Base-by-base conservation (phyloP, 345 rosid species). In the Aquilaria yunnanensis region DNA sequence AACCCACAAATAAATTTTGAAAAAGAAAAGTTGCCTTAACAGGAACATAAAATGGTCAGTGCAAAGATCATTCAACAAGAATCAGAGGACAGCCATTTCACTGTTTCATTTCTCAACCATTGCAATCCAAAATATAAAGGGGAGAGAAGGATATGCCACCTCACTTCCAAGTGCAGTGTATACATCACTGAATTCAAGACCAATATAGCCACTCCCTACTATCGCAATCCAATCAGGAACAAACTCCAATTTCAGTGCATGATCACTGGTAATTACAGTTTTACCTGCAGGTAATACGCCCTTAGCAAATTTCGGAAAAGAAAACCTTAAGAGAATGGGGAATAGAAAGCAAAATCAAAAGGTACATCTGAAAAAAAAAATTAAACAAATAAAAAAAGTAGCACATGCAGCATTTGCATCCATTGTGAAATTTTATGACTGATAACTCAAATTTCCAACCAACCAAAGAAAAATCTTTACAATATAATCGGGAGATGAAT, bases 161-260 rank as follows among this genome's bases (percentile, higher is more conserved):
- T 94, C 99, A 80, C 99, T 91, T 45, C 99, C 99, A 74, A 91
- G 93, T 64, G 99, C 99, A 64, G 99, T 94, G 74, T 91, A 94
- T 43, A 94, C 99, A 78, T 94, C 99, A 77, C 99, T 90, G 75
- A 94, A 94, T 83, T 91, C 99, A 11, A 94, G 96, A 73, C 99
- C 99, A 75, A 94, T 94, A 67, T 94, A 94, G 67, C 99, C 99
- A 81, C 97, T 91, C 74, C 99, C 99, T 4, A 95, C 90, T 55
- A 95, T 95, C 16, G 96, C 97, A 68, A 95, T 87, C 99, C 99
- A 95, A 57, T 91, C 96, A 54, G 99, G 99, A 23, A 95, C 96
- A 59, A 65, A 68, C 82, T 95, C 99, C 83, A 95, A 73, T 65
- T 95, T 95, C 64, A 95, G 89, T 12, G 99, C 99, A 80, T 95